Base-by-base conservation (phyloP, 345 rosid genomes). In the Clarkia xantiana region DNA sequence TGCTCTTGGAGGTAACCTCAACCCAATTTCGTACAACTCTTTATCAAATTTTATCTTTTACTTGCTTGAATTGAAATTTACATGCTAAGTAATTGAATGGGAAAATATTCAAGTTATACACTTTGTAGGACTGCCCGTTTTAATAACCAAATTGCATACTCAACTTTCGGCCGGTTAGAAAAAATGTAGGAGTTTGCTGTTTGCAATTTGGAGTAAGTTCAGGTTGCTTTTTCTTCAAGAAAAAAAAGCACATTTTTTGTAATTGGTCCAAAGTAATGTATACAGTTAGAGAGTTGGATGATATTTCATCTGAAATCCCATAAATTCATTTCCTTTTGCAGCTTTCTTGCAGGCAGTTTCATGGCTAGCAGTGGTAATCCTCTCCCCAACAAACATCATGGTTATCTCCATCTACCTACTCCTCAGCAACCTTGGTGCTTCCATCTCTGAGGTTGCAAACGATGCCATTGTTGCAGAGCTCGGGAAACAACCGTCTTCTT, bases 391-490 rank as follows among this genome's bases (percentile, higher is more conserved):
- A 18, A 73, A 67, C 42, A 68, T 79, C 29, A 81, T 94, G 22
- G 59, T 83, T 29, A 38, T 81, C 59, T 55, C 59, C 14, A 1
- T 81, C 1, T 77, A 57, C 63, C 93, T 90, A 36, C 86, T 90
- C 51, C 80, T 86, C n/a, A 71, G 91, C 51, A 90, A 90, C 54
- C 84, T 86, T 1, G 97, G 96, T 3, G 93, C 96, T 56, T 79
- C 97, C 1, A 65, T 90, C 58, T 81, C 80, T 0, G 96, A 90
- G 69, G 96, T 91, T 54, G 94, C 93, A 25, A 91, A 90, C 48
- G 98, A 90, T 59, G 98, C 98, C 56, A 73, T 86, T 57, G 96
- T 86, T 13, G 98, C 94, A 1, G 96, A 86, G 69, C 54, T 68
- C 2, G 88, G 67, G 14, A 79, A 78, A 57, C 79, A 70, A 19